Percentiles rank a stretch among this genome's conserved stretches.
phyloP scores from a whole-genome alignment of 441 rosid genomes.

The Heliophila coronopifolia region DNA sequence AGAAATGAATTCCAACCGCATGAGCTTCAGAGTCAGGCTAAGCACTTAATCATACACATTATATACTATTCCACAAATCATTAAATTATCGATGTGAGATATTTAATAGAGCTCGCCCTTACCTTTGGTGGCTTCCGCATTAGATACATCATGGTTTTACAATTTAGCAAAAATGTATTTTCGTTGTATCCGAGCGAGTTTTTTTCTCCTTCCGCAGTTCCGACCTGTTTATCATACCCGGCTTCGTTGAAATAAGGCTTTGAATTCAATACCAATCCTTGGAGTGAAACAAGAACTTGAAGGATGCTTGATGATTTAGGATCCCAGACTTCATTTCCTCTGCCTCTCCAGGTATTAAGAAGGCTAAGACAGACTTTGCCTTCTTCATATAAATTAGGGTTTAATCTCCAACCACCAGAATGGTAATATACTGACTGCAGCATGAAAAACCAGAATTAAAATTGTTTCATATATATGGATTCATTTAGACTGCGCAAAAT shows the following conservation, averaged over 20 bases:
- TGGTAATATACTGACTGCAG: slow-evolving; percentile 82
- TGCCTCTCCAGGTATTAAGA: slow-evolving; percentile 93
- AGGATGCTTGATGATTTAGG: slow-evolving; percentile 89
- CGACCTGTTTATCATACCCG: slow-evolving; percentile 90
- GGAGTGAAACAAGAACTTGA: slow-evolving; percentile 95
- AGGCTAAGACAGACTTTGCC: slow-evolving; percentile 99
- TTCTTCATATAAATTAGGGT: slow-evolving; percentile 91
- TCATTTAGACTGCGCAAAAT: background rate
- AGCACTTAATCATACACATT: no score
- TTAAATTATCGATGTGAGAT: no score
- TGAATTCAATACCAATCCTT: slow-evolving; percentile 86
- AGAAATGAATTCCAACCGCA: no score
- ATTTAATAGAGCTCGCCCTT: slow-evolving; percentile 10
- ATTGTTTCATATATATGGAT: slow-evolving; percentile 4
- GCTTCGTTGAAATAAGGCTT: slow-evolving; percentile 98
- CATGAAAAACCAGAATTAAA: slow-evolving; percentile 24
- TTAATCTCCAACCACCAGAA: slow-evolving; percentile 97
- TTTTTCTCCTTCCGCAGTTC: slow-evolving; percentile 97
- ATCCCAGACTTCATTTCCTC: slow-evolving; percentile 98
- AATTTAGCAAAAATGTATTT: slow-evolving; percentile 77
- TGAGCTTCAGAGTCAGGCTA: no score
- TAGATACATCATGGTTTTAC: slow-evolving; percentile 93
- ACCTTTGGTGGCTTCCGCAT: slow-evolving; percentile 92
- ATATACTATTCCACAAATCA: no score
- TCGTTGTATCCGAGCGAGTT: slow-evolving; percentile 91